A percentile compares a stretch with the other conserved stretches of the same genome.
Conservation (phyloP, 805 yeast genomes). For the Teunomyces lycoperdinae region DNA sequence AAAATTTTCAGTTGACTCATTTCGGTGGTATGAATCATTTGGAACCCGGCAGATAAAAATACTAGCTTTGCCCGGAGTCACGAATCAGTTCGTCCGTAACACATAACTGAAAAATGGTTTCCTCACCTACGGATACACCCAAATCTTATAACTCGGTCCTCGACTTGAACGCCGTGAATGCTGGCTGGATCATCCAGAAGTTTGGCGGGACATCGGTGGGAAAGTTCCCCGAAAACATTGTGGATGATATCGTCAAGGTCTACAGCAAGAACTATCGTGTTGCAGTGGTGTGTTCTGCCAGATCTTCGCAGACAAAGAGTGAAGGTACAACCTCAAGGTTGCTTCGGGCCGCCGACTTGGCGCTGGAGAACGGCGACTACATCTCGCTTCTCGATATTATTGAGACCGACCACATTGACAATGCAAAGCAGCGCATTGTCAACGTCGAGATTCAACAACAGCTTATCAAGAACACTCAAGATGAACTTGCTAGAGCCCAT, state of each 20-base stretch:
- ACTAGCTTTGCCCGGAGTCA: too few species aligned
- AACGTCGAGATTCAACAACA: constrained; percentile 44
- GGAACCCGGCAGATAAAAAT: too few species aligned
- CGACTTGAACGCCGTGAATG: constrained; percentile 27
- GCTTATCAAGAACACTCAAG: constrained; percentile 56
- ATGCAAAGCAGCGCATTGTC: constrained; percentile 58
- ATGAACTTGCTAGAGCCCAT: constrained; percentile 65
- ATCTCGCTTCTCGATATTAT: constrained; percentile 60
- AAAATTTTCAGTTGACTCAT: constrained; percentile 8
- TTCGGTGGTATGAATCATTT: too few species aligned
- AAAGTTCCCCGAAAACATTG: constrained; percentile 83
- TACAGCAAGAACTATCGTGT: constrained; percentile 62
- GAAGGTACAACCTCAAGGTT: constrained; percentile 95
- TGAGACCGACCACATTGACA: constrained; percentile 72
- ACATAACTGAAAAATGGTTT: constrained; percentile 11
- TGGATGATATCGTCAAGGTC: constrained; percentile 74
- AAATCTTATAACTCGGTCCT: constrained; percentile 40
- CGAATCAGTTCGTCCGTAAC: constrained; percentile 1
- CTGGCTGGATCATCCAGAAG: constrained; percentile 66
- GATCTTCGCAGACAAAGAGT: constrained; percentile 85
- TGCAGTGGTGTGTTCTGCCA: constrained; percentile 94
- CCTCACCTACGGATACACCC: constrained; percentile 20
- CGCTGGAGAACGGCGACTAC: constrained; percentile 60
- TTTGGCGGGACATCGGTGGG: constrained; percentile 98
- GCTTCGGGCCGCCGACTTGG: constrained; percentile 77